Evolutionary conservation across 495 filamentous ascomycete species (phyloP).

Genomic region (Aspergillus indologenus): DNA sequence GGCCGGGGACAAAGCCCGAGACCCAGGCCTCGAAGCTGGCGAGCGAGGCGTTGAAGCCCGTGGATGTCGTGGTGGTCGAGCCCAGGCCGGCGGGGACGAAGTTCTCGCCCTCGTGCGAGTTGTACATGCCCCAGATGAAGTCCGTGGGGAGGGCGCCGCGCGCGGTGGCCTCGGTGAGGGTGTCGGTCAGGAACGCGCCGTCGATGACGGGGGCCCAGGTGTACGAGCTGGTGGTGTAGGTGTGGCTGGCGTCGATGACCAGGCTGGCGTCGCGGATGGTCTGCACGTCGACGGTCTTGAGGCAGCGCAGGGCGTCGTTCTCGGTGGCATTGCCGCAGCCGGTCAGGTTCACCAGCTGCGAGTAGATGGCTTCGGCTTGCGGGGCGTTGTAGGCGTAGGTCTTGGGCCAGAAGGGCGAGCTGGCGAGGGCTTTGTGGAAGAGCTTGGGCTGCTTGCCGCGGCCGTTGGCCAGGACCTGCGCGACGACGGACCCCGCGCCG

Average conservation of each 20-base stretch:
- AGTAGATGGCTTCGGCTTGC: slow-evolving; percentile 50
- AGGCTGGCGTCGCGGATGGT: slow-evolving; percentile 46
- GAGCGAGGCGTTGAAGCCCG: slow-evolving; percentile 44
- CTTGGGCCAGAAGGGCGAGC: slow-evolving; percentile 60
- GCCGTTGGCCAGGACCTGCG: slow-evolving; percentile 49
- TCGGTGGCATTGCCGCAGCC: slow-evolving; percentile 35
- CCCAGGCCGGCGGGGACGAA: slow-evolving; percentile 52
- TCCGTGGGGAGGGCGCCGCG: slow-evolving; percentile 44
- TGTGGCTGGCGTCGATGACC: slow-evolving; percentile 42
- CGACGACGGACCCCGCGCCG: slow-evolving; percentile 55
- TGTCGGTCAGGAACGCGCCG: slow-evolving; percentile 45
- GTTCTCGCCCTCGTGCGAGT: slow-evolving; percentile 58
- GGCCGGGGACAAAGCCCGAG: slow-evolving; percentile 47
- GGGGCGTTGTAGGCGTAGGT: slow-evolving; percentile 50
- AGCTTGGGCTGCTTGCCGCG: slow-evolving; percentile 33
- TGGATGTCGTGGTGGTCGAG: slow-evolving; percentile 20
- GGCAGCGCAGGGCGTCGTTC: slow-evolving; percentile 41
- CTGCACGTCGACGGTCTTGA: slow-evolving; percentile 50
- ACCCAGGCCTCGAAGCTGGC: slow-evolving; percentile 51
- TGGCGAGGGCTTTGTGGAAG: slow-evolving; percentile 55
- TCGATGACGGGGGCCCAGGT: slow-evolving; percentile 62
- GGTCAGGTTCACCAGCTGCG: slow-evolving; percentile 39
- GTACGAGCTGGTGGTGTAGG: slow-evolving; percentile 51
- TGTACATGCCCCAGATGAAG: slow-evolving; percentile 52
- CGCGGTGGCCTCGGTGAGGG: slow-evolving; percentile 41